Evolutionary conservation across 2,329 filamentous ascomycete species (phyloP), one percentile per base, ranked within the genome.

Genomic region (Trichoderma citrinoviride): DNA sequence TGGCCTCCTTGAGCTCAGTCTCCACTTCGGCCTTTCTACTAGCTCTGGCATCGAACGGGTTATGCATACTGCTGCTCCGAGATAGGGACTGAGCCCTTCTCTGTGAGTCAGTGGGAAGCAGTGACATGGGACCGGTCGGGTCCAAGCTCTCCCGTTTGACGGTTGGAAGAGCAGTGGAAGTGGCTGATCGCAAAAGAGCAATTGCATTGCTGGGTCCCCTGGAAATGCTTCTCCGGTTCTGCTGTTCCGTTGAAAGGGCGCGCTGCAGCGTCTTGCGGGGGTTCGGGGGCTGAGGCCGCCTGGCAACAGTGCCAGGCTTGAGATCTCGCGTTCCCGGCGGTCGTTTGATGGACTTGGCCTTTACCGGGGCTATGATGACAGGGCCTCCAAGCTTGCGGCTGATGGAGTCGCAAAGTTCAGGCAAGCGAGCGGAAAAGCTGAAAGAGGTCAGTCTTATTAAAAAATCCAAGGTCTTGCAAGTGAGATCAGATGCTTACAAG

Each of bases 331-430:
- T 81, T 43, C 71, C 70, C 1, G 74, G 77, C 15, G 79, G 75
- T 5, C 76, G 74, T 67, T 81, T 85, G 17, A 77, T 72, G 17
- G 80, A 71, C 69, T 80, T 85, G 10, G 82, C 79, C 69, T 85
- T 86, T 1, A 79, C 74, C 7, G 82, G 77, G 4, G 88, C 83
- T 23, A 85, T 78, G 66, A 87, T 85, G 8, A 85, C 80, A 1
- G 90, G 90, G 0, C 90, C 91, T 17, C 91, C 91, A 5, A 94
- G 82, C 73, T 93, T 93, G 68, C 86, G 87, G 74, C 89, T 92
- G 66, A 93, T 87, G 5, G 83, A 81, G 53, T 87, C 83, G 71
- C 90, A 92, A 15, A 88, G 79, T 41, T 90, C 85, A 1, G 90
- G 90, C n/a, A 93, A 80, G 40, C 91, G 87, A 15, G 90, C 86